A percentile compares a stretch with the other conserved stretches of the same genome.
phyloP scores from a whole-genome alignment of 2,329 filamentous ascomycete genomes.

The Talaromyces atroroseus region DNA sequence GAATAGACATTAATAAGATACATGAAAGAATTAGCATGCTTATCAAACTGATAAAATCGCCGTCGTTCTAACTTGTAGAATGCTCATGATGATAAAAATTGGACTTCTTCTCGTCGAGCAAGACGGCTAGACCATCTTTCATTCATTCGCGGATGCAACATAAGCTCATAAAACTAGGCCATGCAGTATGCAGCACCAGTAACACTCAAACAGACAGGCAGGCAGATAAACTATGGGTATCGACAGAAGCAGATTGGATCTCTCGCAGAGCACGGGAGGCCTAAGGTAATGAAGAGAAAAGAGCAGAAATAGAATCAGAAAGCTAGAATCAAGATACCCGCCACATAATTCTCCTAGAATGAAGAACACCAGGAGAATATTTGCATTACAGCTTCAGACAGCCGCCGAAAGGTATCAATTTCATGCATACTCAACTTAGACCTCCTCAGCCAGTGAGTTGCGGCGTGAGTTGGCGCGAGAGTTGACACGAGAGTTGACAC shows the following conservation, averaged over 20 bases:
- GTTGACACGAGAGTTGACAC: slow-evolving; percentile 27
- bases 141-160: neutral
- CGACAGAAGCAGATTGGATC: neutral
- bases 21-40: slow-evolving; percentile 9
- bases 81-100: neutral
- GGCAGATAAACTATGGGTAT: slow-evolving; percentile 12
- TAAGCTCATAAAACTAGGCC: neutral
- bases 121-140: neutral
- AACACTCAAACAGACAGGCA: neutral
- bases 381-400: neutral
- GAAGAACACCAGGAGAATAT: neutral
- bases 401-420: neutral
- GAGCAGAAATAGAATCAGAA: neutral
- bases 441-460: slow-evolving; percentile 4
- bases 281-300: neutral
- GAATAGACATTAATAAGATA: slow-evolving; percentile 10
- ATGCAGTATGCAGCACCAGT: slow-evolving; percentile 1
- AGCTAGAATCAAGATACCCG: neutral
- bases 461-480: slow-evolving; percentile 11
- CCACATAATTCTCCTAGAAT: neutral
- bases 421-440: neutral
- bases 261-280: neutral
- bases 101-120: neutral
- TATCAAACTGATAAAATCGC: neutral
- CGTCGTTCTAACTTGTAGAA: slow-evolving; percentile 2